A percentile compares a stretch with the other conserved stretches of the same genome.
These are phyloP conservation scores for Flaveria trinervia DNA, from an alignment of 129 eudicot species.

Conservation along the genomic window DNA sequence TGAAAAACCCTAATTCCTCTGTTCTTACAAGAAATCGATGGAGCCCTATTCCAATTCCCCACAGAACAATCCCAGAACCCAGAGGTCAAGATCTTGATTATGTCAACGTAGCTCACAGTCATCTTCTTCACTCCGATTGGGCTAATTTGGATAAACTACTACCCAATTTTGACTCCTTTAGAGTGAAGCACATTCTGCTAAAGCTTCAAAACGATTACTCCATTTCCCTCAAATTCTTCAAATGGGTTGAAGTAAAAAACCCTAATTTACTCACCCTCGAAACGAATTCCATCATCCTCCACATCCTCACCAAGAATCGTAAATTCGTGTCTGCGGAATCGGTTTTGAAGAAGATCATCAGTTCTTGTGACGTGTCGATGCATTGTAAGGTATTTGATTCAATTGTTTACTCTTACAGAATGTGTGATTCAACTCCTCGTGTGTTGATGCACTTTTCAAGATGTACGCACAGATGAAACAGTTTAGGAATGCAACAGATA, in stretches of 20 bases:
- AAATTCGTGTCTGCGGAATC: slow-evolving; percentile 73
- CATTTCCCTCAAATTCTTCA: slow-evolving; percentile 64
- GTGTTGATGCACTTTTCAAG: slow-evolving; percentile 73
- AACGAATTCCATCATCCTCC: slow-evolving; percentile 58
- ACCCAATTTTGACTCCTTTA: slow-evolving; percentile 47
- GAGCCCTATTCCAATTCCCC: slow-evolving; percentile 63
- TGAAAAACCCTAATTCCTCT: slow-evolving; percentile 30
- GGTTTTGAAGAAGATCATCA: slow-evolving; percentile 47
- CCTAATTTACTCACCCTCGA: slow-evolving; percentile 53
- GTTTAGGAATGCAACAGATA: slow-evolving; percentile 66
- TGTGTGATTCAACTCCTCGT: slow-evolving; percentile 73
- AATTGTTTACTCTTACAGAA: slow-evolving; percentile 53
- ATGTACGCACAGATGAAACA: slow-evolving; percentile 68
- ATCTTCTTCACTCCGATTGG: slow-evolving; percentile 80
- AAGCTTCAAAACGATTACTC: slow-evolving; percentile 59
- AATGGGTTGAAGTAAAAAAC: slow-evolving; percentile 54
- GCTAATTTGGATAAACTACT: slow-evolving; percentile 50
- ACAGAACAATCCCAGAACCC: slow-evolving; percentile 61
- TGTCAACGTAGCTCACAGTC: slow-evolving; percentile 73
- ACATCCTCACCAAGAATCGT: slow-evolving; percentile 59
- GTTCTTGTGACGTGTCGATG: slow-evolving; percentile 33
- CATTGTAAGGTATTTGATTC: slow-evolving; percentile 58
- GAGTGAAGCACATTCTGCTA: slow-evolving; percentile 70
- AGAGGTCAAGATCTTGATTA: slow-evolving; percentile 83
- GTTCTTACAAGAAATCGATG: slow-evolving; percentile 30